phyloP scores from a whole-genome alignment of 345 rosid genomes.

The Lagerstroemia speciosa region DNA sequence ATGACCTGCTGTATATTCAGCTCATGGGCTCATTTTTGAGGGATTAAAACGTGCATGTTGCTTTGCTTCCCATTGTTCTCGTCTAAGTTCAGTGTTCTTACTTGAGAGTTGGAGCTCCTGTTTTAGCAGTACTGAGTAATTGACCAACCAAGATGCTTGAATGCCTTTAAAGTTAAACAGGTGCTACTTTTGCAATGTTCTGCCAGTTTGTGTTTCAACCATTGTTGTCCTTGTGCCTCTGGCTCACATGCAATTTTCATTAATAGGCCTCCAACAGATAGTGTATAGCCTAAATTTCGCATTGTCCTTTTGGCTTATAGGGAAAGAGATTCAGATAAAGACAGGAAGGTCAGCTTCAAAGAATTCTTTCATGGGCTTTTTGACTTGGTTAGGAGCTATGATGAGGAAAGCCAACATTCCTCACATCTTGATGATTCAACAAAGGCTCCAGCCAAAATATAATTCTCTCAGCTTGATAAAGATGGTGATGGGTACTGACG shows the following conservation, averaged over 20 bases:
- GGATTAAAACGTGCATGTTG: not conserved
- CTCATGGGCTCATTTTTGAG: not conserved
- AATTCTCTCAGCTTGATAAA: conserved; percentile 83
- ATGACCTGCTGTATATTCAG: not conserved
- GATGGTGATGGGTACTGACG: conserved; percentile 68
- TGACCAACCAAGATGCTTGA: too few species aligned
- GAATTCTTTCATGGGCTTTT: conserved; percentile 91
- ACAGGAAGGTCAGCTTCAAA: conserved; percentile 70
- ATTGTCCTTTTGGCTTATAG: conserved; percentile 28
- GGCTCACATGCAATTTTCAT: not conserved
- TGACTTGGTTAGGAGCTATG: conserved; percentile 80
- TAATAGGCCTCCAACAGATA: not conserved
- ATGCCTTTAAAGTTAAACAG: not conserved
- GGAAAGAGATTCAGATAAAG: conserved; percentile 91
- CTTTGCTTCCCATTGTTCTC: not conserved
- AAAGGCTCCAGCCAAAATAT: conserved; percentile 66
- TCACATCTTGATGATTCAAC: conserved; percentile 50
- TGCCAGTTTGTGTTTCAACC: not conserved
- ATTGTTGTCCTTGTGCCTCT: not conserved
- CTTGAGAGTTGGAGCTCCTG: too few species aligned
- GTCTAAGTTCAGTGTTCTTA: not conserved
- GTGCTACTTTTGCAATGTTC: not conserved
- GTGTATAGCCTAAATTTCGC: conserved; percentile 6
- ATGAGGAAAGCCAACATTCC: conserved; percentile 63
- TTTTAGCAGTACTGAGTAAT: not conserved